Evolutionary conservation across 352 stramenopile genomes (phyloP).

Genomic region (Globisporangium emineosum): DNA sequence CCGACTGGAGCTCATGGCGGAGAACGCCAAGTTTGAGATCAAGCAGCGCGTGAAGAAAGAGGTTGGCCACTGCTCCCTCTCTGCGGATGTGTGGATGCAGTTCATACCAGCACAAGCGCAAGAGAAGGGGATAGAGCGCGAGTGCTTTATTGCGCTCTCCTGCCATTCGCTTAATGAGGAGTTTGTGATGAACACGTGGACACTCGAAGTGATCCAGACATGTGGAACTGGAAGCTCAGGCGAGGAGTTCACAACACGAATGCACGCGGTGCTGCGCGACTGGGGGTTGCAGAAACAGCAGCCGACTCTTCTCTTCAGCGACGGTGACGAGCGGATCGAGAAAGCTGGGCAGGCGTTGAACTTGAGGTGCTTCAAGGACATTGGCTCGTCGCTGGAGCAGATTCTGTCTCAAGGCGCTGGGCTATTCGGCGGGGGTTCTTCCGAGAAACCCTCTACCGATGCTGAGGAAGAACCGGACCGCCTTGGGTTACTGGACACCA

Average conservation of each 20-base stretch:
- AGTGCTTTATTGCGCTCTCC: slow-evolving; percentile 18
- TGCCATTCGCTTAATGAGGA: slow-evolving; percentile 32
- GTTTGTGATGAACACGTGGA: slow-evolving; percentile 23
- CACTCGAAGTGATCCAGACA: slow-evolving; percentile 29
- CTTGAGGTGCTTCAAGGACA: slow-evolving; percentile 20
- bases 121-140: slow-evolving; percentile 1
- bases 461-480: background rate
- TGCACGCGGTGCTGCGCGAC: slow-evolving; percentile 19
- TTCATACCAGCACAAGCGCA: background rate
- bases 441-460: background rate
- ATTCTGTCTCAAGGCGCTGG: slow-evolving; percentile 3
- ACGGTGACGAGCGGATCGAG: slow-evolving; percentile 10
- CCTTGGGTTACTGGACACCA: background rate
- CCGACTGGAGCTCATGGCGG: slow-evolving; percentile 31
- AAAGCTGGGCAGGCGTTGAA: background rate
- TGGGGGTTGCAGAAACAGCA: slow-evolving; percentile 21
- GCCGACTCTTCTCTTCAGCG: slow-evolving; percentile 18
- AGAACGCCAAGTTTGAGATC: slow-evolving; percentile 36
- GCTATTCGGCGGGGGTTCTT: background rate
- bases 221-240: background rate
- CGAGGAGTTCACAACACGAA: slow-evolving; percentile 7
- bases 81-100: slow-evolving; percentile 23
- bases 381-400: slow-evolving; percentile 18
- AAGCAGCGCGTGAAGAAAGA: slow-evolving; percentile 37
- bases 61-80: slow-evolving; percentile 23